Conservation (phyloP, 345 rosid species). For the Gossypium bickii region DNA sequence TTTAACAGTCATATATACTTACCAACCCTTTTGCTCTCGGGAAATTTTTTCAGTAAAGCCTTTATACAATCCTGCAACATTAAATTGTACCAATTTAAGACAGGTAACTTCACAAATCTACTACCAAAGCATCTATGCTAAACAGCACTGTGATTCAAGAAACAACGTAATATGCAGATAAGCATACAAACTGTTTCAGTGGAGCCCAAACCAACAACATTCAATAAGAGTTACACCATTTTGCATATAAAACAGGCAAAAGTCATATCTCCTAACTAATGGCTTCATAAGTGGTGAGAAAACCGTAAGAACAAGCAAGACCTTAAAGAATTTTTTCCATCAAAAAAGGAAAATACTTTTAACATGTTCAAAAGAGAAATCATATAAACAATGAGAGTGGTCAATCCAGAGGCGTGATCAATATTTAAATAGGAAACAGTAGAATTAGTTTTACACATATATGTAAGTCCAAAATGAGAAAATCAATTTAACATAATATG, state of each 20-base stretch:
- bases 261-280: slow-evolving; percentile 6
- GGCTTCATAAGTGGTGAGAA: background rate
- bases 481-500: background rate
- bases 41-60: slow-evolving; percentile 68
- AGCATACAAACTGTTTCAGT: background rate
- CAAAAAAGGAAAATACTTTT: background rate
- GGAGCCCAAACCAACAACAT: background rate
- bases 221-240: background rate
- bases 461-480: background rate
- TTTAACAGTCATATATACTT: slow-evolving; percentile 28
- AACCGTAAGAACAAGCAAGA: background rate
- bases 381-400: background rate
- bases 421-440: background rate
- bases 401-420: background rate
- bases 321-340: background rate
- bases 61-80: slow-evolving; percentile 71
- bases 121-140: background rate
- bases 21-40: slow-evolving; percentile 97
- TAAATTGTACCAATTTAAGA: slow-evolving; percentile 7
- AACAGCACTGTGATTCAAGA: background rate
- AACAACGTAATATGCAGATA: background rate
- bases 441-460: background rate
- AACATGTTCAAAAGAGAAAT: background rate
- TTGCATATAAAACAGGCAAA: background rate
- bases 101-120: background rate